Evolutionary conservation across 1,284 basidiomycete species (phyloP).

Genomic region (Ceratobasidium sp.): DNA sequence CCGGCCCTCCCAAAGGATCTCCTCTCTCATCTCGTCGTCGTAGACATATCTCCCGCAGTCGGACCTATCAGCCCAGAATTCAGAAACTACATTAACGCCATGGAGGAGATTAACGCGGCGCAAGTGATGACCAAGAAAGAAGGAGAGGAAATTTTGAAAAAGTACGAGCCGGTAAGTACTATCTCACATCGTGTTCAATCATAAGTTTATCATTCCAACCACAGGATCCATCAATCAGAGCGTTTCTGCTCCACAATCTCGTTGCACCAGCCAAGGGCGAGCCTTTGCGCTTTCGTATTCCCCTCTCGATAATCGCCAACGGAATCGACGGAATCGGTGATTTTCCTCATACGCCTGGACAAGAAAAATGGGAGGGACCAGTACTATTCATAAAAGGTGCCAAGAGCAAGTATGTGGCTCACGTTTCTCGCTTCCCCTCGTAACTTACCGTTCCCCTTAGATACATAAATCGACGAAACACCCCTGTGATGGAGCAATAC

Average conservation of each 20-base stretch:
- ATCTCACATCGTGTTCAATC: background rate
- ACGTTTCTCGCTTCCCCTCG: background rate
- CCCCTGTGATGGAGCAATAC: slow-evolving; percentile 68
- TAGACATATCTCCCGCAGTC: slow-evolving; percentile 81
- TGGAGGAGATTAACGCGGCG: slow-evolving; percentile 74
- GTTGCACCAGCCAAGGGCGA: slow-evolving; percentile 57
- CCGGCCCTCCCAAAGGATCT: slow-evolving; percentile 62
- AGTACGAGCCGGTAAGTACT: slow-evolving; percentile 67
- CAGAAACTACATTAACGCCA: slow-evolving; percentile 72
- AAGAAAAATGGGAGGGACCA: slow-evolving; percentile 70
- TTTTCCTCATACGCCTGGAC: slow-evolving; percentile 76
- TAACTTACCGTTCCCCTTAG: slow-evolving; percentile 55
- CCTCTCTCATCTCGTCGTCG: slow-evolving; percentile 77
- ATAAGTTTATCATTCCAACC: slow-evolving; percentile 37
- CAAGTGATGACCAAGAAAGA: slow-evolving; percentile 70
- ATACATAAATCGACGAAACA: slow-evolving; percentile 78
- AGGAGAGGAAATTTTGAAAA: slow-evolving; percentile 72
- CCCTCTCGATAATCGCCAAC: slow-evolving; percentile 72
- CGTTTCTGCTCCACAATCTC: slow-evolving; percentile 88
- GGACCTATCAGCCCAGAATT: slow-evolving; percentile 76
- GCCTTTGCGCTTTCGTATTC: slow-evolving; percentile 75
- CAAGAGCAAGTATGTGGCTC: slow-evolving; percentile 71
- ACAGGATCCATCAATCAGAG: slow-evolving; percentile 76
- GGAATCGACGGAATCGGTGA: slow-evolving; percentile 76
- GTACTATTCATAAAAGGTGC: slow-evolving; percentile 84